Base-by-base conservation (phyloP, 2,329 filamentous ascomycete genomes). In the Ophiocordyceps camponoti-rufipedis region DNA sequence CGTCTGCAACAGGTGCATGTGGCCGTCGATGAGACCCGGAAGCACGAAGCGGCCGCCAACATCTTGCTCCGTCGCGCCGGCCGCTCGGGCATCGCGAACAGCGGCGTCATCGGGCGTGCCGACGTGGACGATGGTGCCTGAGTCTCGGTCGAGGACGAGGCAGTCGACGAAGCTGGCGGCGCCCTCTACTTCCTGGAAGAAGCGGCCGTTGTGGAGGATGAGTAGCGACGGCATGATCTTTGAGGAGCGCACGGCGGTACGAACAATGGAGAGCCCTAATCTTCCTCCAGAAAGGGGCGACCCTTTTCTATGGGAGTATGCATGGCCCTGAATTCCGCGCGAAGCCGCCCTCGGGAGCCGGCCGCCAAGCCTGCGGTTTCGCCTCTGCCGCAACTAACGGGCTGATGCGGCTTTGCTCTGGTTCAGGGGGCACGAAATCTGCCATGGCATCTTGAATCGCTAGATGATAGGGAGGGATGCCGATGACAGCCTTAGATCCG, bases 11-110 rank as follows among this genome's bases (percentile, higher is more conserved):
- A 77, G 62, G 52, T 77, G 73, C 57, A 74, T 65, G 48, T 77
- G 73, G 6, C 70, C 71, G 48, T 77, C 73, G 38, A 76, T 68
- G 57, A 77, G 76, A 13, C 72, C 67, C 0, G 73, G 72, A 2
- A 76, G 59, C 3, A 76, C 58, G 1, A 62, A 63, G 19, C 53
- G 54, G 1, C 62, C 60, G 1, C 44, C 44, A 3, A 66, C 45
- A 31, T 65, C 56, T 28, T 53, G 50, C 16, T 52, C 41, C 9
- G 42, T 33, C 28, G 53, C 54, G 14, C 54, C 58, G 3, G 48
- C 47, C 4, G 49, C 45, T 33, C 51, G 53, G 4, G 58, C 61
- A 1, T 50, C 44, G 2, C 46, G 38, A 3, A 56, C 53, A 11
- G 49, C 47, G 0, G 46, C 38, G 44, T 62, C 55, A 0, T 53